Conservation (phyloP, 306 rosid species). For the Cucurbita argyrosperma region DNA sequence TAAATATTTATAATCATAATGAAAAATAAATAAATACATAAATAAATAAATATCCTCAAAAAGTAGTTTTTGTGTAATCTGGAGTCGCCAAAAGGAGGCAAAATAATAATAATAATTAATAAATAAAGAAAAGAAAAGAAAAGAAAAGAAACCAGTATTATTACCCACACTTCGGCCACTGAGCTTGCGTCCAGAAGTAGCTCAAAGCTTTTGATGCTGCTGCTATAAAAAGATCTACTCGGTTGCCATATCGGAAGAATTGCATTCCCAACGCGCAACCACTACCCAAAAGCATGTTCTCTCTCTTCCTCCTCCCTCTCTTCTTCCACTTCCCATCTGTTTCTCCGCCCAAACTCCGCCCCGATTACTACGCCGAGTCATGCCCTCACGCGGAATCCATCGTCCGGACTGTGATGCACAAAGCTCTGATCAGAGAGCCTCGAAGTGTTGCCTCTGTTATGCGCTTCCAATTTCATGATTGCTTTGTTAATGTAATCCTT, state of each 20-base stretch:
- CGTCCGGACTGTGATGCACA: conserved; percentile 50
- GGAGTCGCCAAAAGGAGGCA: too few relatives aligned
- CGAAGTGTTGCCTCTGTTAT: conserved; percentile 79
- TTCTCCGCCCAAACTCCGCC: conserved; percentile 27
- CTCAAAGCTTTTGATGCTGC: not conserved
- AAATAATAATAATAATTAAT: too few relatives aligned
- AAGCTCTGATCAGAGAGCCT: conserved; percentile 41
- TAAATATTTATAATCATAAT: too few relatives aligned
- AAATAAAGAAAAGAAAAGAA: too few relatives aligned
- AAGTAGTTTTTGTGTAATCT: too few relatives aligned
- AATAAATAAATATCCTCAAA: too few relatives aligned
- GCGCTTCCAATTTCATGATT: conserved; percentile 84
- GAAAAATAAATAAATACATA: too few relatives aligned
- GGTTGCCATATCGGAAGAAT: not conserved
- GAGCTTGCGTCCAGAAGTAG: not conserved
- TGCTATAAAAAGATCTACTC: not conserved
- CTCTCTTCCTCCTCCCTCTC: conserved; percentile 16
- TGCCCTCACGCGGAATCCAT: conserved; percentile 51
- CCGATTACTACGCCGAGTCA: conserved; percentile 31
- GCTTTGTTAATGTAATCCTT: conserved; percentile 54
- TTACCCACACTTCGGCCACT: not conserved
- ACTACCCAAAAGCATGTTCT: conserved; percentile 7
- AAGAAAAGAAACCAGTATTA: not conserved
- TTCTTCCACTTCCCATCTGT: conserved; percentile 7
- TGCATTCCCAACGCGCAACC: not conserved